These are phyloP conservation scores for Phylloporus scabripes DNA, from an alignment of 768 basidiomycete genomes.

Conservation along the genomic window DNA sequence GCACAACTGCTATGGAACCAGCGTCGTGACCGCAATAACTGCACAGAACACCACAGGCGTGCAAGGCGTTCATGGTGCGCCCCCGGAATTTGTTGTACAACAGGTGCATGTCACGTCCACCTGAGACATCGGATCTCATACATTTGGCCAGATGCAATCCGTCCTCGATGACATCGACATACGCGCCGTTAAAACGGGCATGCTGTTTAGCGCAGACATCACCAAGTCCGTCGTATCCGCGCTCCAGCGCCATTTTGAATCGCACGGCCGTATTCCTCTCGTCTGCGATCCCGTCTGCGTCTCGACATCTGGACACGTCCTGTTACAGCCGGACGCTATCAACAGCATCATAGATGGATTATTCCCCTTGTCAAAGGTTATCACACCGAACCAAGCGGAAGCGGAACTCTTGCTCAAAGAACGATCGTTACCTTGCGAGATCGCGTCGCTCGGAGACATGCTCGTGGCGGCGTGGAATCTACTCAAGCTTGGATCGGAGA, in stretches of 20 bases:
- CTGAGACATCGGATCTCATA: neutral
- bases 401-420: constrained; percentile 61
- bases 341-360: constrained; percentile 53
- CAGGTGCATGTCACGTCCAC: constrained; percentile 47
- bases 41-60: constrained; percentile 89
- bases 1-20: constrained; percentile 71
- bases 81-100: constrained; percentile 63
- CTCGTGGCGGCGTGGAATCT: constrained; percentile 48
- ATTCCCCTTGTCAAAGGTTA: constrained; percentile 61
- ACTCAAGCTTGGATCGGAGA: constrained; percentile 41
- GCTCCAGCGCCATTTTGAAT: constrained; percentile 40
- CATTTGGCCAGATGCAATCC: constrained; percentile 49
- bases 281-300: constrained; percentile 91
- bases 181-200: constrained; percentile 81
- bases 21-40: constrained; percentile 78
- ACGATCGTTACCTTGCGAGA: constrained; percentile 24
- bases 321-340: constrained; percentile 66
- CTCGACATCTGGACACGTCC: constrained; percentile 80
- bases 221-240: constrained; percentile 47
- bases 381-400: constrained; percentile 86
- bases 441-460: constrained; percentile 55
- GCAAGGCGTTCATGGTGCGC: constrained; percentile 61
- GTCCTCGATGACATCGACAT: constrained; percentile 70
- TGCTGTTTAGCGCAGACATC: constrained; percentile 65
- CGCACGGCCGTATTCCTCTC: constrained; percentile 41